Evolutionary conservation across 345 rosid genomes (phyloP), one percentile per base, ranked within the genome.

Genomic region (Syzygium oleosum): DNA sequence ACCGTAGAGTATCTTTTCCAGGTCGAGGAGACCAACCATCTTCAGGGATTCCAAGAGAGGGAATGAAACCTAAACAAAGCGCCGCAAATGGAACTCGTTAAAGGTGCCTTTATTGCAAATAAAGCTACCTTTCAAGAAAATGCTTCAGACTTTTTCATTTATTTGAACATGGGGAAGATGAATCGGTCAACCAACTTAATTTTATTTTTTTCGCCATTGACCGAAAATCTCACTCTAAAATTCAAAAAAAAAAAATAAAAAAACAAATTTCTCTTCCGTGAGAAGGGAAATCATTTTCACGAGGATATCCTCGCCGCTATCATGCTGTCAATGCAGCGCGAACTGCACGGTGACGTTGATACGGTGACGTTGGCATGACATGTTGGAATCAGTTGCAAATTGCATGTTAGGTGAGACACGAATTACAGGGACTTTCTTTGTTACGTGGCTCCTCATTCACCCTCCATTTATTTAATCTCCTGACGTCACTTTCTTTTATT

Each of bases 321-420:
- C 55, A 16, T 53, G 55, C 22, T 1, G 3, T 2, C 1, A 53
- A 16, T 53, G 55, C 8, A 0, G 1, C 58, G 2, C 58, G 6
- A 21, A 55, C 0, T 55, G 1, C 0, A 19, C 2, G 11, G 10
- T 0, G 17, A n/a, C 19, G 1, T 13, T 2, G 17, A n/a, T 34
- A n/a, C 7, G 19, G 17, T 61, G 34, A 61, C 1, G 0, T n/a
- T 61, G 34, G 73, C 9, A 12, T 61, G 73, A 61, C 14, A 1
- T 13, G 73, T 61, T 61, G 34, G 73, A 3, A 61, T 61, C 73
- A n/a, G 14, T n/a, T 13, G 9, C 38, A n/a, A 61, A 34, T 61
- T 11, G 29, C 63, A 1, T 11, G 29, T 58, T 58, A 1, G 1
- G 15, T 25, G 63, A 13, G 12, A 58, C 63, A 58, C 25, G 15